Evolutionary conservation across 345 rosid species (phyloP), one percentile per base, ranked within the genome.

Genomic region (Ceriops decandra): DNA sequence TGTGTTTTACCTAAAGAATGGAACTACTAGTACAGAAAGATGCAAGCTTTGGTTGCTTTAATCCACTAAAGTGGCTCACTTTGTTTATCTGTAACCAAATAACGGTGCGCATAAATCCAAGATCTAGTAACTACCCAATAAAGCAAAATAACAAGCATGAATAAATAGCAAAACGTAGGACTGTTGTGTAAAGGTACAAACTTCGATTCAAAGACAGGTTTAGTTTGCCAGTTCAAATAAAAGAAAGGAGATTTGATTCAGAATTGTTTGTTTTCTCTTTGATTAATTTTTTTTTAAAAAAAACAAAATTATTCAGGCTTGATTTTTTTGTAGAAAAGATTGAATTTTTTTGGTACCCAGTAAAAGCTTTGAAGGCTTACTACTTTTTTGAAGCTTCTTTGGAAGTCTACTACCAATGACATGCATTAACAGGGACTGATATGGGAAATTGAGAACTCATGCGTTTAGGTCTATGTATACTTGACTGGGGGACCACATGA

Each of bases 131-230:
- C 82, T 19, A 79, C 82, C 89, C 88, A 73, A 21, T 82, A 80
- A 75, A 76, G 82, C 78, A 84, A 83, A 83, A 56, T 73, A 71
- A 73, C 63, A 30, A 35, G 73, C 26, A 46, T 57, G 68, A 69
- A 78, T 47, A 71, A 65, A 62, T 63, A 52, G 33, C 36, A 64
- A 42, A 75, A 33, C 15, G 51, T 4, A 38, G 62, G n/a, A 28
- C 28, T 31, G 58, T 64, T 36, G 58, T 56, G 13, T 1, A 59
- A 69, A 52, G 62, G 49, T 60, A 52, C 24, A 56, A 57, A 20
- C 49, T 24, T 87, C 84, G 86, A 87, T 85, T 92, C 82, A 82
- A 88, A 90, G 92, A 85, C 85, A 87, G 82, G 88, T 79, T 78
- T 79, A 51, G 30, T 46, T 58, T 26, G 6, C 46, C 60, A 20